These are phyloP conservation scores for Excoecaria cochinchinensis DNA, from an alignment of 345 rosid genomes.

Conservation along the genomic window DNA sequence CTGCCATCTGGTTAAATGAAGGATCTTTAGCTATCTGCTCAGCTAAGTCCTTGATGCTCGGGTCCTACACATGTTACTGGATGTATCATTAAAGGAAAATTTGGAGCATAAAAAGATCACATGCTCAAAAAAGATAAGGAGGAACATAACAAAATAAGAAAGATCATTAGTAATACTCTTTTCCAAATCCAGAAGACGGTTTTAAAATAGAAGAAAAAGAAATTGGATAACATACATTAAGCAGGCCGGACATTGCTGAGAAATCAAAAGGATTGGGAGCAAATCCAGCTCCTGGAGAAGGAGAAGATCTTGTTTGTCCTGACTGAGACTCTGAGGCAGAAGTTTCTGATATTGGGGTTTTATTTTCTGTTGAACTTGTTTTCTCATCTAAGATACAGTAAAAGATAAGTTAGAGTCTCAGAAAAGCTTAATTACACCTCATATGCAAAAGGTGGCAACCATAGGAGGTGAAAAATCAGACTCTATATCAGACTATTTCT, in stretches of 20 bases:
- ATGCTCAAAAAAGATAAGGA: too few relatives aligned
- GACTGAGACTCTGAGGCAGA: conserved; percentile 51
- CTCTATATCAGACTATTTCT: too few relatives aligned
- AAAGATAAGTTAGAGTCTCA: neutral
- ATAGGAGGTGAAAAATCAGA: neutral
- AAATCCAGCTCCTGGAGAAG: conserved; percentile 41
- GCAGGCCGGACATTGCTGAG: conserved; percentile 78
- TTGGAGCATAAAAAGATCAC: neutral
- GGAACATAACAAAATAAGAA: neutral
- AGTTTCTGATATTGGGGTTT: conserved; percentile 46
- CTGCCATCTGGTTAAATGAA: conserved; percentile 89
- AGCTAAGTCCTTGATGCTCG: conserved; percentile 85
- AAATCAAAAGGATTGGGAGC: conserved; percentile 82
- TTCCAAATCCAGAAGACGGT: neutral
- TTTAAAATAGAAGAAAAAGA: neutral
- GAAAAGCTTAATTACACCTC: neutral
- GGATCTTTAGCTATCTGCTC: conserved; percentile 97
- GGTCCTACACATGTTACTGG: conserved; percentile 53
- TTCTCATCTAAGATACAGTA: conserved; percentile 51
- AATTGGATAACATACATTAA: conserved; percentile 50
- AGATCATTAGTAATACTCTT: neutral
- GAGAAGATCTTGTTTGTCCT: conserved; percentile 31
- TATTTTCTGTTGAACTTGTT: conserved; percentile 36
- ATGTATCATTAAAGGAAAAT: neutral
- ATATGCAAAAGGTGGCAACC: neutral